These are phyloP conservation scores for Lecanicillium sp. DNA, from an alignment of 2,329 filamentous ascomycete genomes.

Conservation along the genomic window DNA sequence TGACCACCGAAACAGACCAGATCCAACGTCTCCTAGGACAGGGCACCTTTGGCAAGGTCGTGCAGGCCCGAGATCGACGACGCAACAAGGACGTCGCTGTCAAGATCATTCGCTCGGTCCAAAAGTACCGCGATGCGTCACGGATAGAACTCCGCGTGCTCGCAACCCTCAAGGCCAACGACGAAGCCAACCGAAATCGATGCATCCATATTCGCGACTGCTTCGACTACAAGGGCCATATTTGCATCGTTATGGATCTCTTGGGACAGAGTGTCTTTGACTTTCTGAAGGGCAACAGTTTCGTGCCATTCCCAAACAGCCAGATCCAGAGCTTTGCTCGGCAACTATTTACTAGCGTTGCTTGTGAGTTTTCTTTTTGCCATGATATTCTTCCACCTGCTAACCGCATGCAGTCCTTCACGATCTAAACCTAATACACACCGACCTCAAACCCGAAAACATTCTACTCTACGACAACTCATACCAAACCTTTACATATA, in stretches of 20 bases:
- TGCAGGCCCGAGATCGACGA: constrained; percentile 77
- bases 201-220: constrained; percentile 96
- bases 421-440: constrained; percentile 95
- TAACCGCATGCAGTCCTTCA: constrained; percentile 67
- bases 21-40: constrained; percentile 87
- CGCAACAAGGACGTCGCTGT: constrained; percentile 78
- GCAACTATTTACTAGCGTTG: constrained; percentile 95
- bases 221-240: constrained; percentile 95
- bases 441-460: constrained; percentile 66
- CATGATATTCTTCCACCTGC: too few species aligned
- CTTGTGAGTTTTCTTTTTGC: constrained; percentile 79
- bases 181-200: constrained; percentile 84
- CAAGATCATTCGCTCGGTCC: constrained; percentile 96
- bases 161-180: constrained; percentile 85
- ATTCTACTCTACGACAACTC: constrained; percentile 58
- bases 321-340: constrained; percentile 97
- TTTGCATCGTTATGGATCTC: constrained; percentile 73
- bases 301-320: constrained; percentile 95
- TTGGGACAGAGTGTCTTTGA: constrained; percentile 97
- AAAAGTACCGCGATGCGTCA: constrained; percentile 95
- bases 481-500: constrained; percentile 66
- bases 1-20: constrained; percentile 51
- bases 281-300: constrained; percentile 90
- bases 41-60: constrained; percentile 97
- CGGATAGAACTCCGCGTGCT: constrained; percentile 90